phyloP scores from a whole-genome alignment of 78 protist genomes.

The Monocercomonoides exilis region DNA sequence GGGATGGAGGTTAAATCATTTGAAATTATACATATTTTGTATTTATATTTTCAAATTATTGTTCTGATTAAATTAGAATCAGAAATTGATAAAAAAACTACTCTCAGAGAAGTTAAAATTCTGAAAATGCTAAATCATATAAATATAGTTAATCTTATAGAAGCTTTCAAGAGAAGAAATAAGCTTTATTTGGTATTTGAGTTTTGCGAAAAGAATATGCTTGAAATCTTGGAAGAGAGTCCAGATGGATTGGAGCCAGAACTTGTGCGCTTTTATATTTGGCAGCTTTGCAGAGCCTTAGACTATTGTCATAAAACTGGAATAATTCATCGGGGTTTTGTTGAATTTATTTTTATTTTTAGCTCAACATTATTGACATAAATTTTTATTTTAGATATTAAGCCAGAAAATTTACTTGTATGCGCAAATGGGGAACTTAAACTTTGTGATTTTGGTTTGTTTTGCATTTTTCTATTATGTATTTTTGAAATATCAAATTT shows the following conservation, averaged over 20 bases:
- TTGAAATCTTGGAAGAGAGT: conserved; percentile 39
- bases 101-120: conserved; percentile 45
- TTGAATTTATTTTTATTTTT: background rate
- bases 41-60: background rate
- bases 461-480: background rate
- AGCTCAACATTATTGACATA: background rate
- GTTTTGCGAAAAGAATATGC: conserved; percentile 40
- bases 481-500: background rate
- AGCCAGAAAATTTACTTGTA: conserved; percentile 61
- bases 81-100: conserved; percentile 26
- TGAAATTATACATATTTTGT: background rate
- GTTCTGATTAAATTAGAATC: background rate
- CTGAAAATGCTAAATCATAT: conserved; percentile 32
- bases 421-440: conserved; percentile 23
- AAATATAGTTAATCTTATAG: conserved; percentile 32
- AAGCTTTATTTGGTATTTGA: conserved; percentile 63
- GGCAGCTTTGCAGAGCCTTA: conserved; percentile 26
- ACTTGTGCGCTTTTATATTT: conserved; percentile 26
- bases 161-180: conserved; percentile 37
- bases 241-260: conserved; percentile 37
- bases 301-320: conserved; percentile 30
- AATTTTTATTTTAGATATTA: conserved; percentile 34
- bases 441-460: conserved; percentile 58
- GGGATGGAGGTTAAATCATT: background rate
- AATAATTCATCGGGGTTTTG: conserved; percentile 42